Conservation (phyloP, 2,329 filamentous ascomycete genomes). For the Sporothrix pseudoabietina region DNA sequence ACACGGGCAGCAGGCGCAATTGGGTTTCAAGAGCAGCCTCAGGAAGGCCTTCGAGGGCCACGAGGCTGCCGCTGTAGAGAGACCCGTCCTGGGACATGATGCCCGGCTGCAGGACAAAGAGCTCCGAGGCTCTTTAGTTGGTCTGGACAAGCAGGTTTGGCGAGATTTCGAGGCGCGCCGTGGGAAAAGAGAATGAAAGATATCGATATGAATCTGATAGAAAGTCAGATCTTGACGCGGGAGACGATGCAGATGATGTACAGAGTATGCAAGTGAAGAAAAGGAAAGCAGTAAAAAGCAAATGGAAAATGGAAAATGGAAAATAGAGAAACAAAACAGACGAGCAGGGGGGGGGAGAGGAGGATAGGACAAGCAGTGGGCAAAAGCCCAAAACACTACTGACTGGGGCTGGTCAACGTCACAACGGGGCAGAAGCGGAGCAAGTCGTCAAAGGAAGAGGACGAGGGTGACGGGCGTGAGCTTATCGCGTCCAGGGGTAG, state of each 20-base stretch:
- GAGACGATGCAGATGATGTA: background rate
- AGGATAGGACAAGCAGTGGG: background rate
- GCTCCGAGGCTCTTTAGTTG: constrained; percentile 10
- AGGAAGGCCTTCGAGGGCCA: constrained; percentile 61
- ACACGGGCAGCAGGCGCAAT: constrained; percentile 60
- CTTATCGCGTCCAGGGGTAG: constrained; percentile 4
- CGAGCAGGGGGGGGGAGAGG: background rate
- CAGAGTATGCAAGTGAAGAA: background rate
- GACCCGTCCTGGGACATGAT: constrained; percentile 22
- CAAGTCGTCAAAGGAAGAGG: constrained; percentile 8
- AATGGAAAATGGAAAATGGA: background rate
- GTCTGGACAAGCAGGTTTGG: background rate
- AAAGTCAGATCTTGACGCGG: background rate
- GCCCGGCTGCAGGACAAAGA: background rate
- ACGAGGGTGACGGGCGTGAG: background rate
- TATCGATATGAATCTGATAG: background rate
- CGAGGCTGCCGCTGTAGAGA: constrained; percentile 51
- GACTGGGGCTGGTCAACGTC: constrained; percentile 9
- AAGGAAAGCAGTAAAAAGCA: background rate
- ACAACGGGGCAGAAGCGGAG: constrained; percentile 26
- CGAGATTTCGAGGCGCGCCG: background rate
- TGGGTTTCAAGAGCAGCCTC: constrained; percentile 59
- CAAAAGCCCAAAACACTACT: background rate
- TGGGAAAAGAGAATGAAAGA: background rate
- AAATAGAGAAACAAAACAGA: background rate